Conservation (phyloP, 2,329 filamentous ascomycete species). For the Colletotrichum caudatum region DNA sequence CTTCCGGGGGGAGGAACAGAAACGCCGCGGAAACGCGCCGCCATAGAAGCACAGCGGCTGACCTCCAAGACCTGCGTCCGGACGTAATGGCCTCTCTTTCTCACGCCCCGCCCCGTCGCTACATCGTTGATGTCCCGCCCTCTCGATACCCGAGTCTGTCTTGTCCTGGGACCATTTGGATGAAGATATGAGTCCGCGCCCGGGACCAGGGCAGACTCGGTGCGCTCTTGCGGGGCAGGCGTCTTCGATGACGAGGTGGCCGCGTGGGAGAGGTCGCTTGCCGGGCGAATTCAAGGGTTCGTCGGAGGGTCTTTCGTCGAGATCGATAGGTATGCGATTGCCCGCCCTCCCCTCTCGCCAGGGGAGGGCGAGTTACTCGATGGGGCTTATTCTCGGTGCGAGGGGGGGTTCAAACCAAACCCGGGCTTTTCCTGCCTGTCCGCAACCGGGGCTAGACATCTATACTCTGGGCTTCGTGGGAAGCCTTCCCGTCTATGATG, state of each 20-base stretch:
- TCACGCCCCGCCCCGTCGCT: constrained; percentile 58
- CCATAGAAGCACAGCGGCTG: constrained; percentile 99
- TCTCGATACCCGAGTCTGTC: constrained; percentile 3
- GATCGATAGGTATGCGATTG: constrained; percentile 99
- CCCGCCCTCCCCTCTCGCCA: constrained; percentile 54
- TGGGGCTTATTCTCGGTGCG: constrained; percentile 99
- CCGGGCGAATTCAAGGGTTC: constrained; percentile 48
- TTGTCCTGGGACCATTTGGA: constrained; percentile 69
- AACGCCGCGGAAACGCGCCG: constrained; percentile 95
- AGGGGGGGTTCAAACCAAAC: constrained; percentile 74
- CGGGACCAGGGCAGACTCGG: constrained; percentile 42
- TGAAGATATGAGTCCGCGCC: constrained; percentile 91
- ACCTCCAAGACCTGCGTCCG: constrained; percentile 74
- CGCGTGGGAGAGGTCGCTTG: constrained; percentile 46
- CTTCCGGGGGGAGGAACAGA: constrained; percentile 48
- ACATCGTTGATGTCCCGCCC: constrained; percentile 53
- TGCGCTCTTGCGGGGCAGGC: constrained; percentile 39
- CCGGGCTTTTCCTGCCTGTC: constrained; percentile 6
- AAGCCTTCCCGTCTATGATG: constrained; percentile 50
- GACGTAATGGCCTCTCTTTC: constrained; percentile 50
- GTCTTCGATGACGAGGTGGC: constrained; percentile 47
- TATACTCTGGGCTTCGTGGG: constrained; percentile 57
- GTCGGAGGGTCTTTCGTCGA: constrained; percentile 83
- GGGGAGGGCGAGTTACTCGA: constrained; percentile 85
- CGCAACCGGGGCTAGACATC: constrained; percentile 39